Percentiles rank a stretch among this genome's conserved stretches.
phyloP scores from a whole-genome alignment of 805 yeast species.

The Yarrowia bubula region DNA sequence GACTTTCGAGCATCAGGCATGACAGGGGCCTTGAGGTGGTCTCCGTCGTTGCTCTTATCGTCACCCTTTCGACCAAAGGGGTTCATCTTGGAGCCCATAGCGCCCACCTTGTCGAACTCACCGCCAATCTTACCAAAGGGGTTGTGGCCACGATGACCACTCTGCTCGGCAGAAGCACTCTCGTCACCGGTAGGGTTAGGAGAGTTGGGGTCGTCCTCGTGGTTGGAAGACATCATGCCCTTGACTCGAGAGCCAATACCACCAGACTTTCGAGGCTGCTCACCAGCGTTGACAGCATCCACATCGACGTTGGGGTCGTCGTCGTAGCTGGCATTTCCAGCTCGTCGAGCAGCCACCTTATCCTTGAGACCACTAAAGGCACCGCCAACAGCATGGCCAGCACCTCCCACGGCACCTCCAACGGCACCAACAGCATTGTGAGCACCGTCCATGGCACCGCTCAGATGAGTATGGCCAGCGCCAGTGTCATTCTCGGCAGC shows the following conservation, averaged over 20 bases:
- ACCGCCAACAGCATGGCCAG: constrained; percentile 31
- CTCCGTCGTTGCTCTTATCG: constrained; percentile 11
- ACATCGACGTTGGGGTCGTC: constrained; percentile 16
- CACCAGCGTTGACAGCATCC: constrained; percentile 4
- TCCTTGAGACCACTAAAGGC: constrained; percentile 23
- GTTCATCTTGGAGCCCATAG: constrained; percentile 8
- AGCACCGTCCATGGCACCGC: constrained; percentile 45
- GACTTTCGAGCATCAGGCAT: constrained; percentile 20
- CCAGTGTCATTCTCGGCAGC: constrained; percentile 18
- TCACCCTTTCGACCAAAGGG: not conserved
- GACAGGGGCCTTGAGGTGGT: constrained; percentile 4
- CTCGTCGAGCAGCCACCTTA: constrained; percentile 28
- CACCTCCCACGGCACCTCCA: constrained; percentile 45
- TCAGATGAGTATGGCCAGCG: constrained; percentile 38
- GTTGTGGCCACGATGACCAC: not conserved
- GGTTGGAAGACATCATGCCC: constrained; percentile 22
- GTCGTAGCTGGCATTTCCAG: constrained; percentile 2
- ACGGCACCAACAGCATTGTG: constrained; percentile 40
- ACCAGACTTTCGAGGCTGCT: constrained; percentile 16
- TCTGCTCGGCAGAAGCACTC: not conserved
- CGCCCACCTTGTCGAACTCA: not conserved
- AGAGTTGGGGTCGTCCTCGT: constrained; percentile 12
- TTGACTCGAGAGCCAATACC: constrained; percentile 7
- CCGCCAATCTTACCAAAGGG: constrained; percentile 10
- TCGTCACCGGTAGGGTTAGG: not conserved